Evolutionary conservation across 805 yeast species (phyloP).

Genomic region (Limtongozyma cylindracea): DNA sequence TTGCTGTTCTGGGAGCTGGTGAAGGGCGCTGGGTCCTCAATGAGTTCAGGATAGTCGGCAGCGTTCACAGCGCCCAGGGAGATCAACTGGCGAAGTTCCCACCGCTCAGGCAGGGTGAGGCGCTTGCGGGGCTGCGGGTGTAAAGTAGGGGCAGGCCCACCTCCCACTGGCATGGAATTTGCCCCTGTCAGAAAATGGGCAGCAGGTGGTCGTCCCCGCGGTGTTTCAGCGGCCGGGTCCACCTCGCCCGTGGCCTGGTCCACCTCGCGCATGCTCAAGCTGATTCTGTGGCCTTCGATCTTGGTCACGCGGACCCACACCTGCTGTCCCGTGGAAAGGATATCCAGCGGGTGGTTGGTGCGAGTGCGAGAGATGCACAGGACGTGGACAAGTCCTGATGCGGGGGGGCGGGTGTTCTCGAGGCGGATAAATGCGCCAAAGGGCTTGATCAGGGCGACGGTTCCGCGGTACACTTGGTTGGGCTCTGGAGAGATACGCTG

Average conservation of each 20-base stretch:
- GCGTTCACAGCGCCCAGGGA: slow-evolving; percentile 53
- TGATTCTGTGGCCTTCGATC: slow-evolving; percentile 9
- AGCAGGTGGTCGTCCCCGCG: slow-evolving; percentile 1
- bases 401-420: slow-evolving; percentile 4
- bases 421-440: slow-evolving; percentile 66
- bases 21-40: slow-evolving; percentile 1
- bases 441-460: slow-evolving; percentile 26
- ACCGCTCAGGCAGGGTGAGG: slow-evolving; percentile 64
- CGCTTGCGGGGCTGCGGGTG: background rate
- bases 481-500: too few species aligned
- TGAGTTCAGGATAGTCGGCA: slow-evolving; percentile 41
- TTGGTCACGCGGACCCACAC: slow-evolving; percentile 38
- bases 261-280: slow-evolving; percentile 43
- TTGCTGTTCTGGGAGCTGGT: too few species aligned
- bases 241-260: slow-evolving; percentile 44
- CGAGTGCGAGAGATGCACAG: slow-evolving; percentile 20
- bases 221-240: slow-evolving; percentile 4
- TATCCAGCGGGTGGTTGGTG: slow-evolving; percentile 30
- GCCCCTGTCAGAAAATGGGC: background rate
- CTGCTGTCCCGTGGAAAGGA: slow-evolving; percentile 25
- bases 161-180: too few species aligned
- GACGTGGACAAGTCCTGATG: slow-evolving; percentile 53
- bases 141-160: too few species aligned
- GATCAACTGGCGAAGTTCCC: slow-evolving; percentile 72
- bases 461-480: slow-evolving; percentile 36